Evolutionary conservation across 192 early-diverging fungal genomes (phyloP).

Genomic region (Geosiphon pyriformis): DNA sequence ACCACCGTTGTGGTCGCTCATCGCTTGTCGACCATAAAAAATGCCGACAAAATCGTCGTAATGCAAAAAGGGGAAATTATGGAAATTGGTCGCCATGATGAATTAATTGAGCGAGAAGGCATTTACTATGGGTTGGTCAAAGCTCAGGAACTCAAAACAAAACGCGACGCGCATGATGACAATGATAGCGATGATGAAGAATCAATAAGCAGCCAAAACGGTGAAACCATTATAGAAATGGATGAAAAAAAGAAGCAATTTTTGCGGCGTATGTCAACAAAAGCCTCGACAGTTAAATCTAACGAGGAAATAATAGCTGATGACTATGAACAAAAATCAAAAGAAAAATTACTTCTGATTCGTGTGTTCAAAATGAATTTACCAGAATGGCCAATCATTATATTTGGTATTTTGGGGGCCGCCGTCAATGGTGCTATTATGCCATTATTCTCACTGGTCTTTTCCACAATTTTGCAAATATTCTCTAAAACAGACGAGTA

Average conservation of each 20-base stretch:
- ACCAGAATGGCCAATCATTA: constrained; percentile 46
- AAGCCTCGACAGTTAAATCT: constrained; percentile 42
- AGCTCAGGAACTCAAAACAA: not conserved
- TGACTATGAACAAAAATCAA: constrained; percentile 28
- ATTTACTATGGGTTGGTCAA: constrained; percentile 7
- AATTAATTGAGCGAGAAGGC: constrained; percentile 20
- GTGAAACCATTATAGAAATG: constrained; percentile 3
- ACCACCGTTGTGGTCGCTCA: constrained; percentile 59
- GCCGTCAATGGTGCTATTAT: constrained; percentile 67
- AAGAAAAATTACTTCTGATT: constrained; percentile 48
- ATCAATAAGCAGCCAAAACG: not conserved
- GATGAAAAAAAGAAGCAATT: constrained; percentile 22
- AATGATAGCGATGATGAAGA: constrained; percentile 25
- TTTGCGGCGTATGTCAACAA: constrained; percentile 30
- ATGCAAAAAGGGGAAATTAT: constrained; percentile 39
- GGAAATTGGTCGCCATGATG: constrained; percentile 25
- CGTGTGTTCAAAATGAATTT: constrained; percentile 49
- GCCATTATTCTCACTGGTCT: constrained; percentile 74
- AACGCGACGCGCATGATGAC: constrained; percentile 16
- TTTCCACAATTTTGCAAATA: constrained; percentile 19
- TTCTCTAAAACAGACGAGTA: constrained; percentile 25
- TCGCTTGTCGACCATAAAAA: constrained; percentile 45
- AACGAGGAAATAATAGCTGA: constrained; percentile 35
- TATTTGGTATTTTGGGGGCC: constrained; percentile 55
- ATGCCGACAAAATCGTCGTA: constrained; percentile 42